A percentile compares a stretch with the other conserved stretches of the same genome.
Conservation (phyloP, 331 rosid species). For the Quercus phellos region DNA sequence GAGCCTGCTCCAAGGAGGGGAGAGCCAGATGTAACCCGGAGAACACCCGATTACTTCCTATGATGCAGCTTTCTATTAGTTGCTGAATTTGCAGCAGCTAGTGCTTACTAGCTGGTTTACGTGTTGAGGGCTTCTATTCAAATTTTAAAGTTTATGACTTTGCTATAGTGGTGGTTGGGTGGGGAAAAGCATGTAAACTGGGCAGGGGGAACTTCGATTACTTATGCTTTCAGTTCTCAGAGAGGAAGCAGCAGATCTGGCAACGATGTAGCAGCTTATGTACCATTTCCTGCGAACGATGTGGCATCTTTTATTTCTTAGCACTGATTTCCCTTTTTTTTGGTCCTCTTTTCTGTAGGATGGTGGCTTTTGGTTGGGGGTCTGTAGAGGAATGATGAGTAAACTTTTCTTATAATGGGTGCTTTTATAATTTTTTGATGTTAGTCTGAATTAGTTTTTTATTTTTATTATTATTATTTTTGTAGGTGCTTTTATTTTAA, state of each 20-base stretch:
- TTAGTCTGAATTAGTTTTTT: neutral
- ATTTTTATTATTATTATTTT: too few relatives aligned
- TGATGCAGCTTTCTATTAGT: slow-evolving; percentile 35
- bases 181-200: slow-evolving; percentile 14
- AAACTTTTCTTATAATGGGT: slow-evolving; percentile 36
- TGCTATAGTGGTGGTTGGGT: slow-evolving; percentile 3
- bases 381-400: slow-evolving; percentile 52
- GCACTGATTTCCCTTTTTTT: slow-evolving; percentile 4
- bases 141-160: slow-evolving; percentile 8
- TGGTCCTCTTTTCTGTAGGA: slow-evolving; percentile 31
- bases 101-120: slow-evolving; percentile 34
- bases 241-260: slow-evolving; percentile 45
- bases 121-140: slow-evolving; percentile 28
- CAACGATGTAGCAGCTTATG: slow-evolving; percentile 39
- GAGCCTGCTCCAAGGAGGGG: slow-evolving; percentile 98
- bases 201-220: slow-evolving; percentile 26
- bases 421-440: slow-evolving; percentile 25
- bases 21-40: slow-evolving; percentile 87
- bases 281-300: slow-evolving; percentile 52
- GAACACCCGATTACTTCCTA: slow-evolving; percentile 92
- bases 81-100: slow-evolving; percentile 31
- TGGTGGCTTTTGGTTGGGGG: slow-evolving; percentile 38
- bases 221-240: slow-evolving; percentile 31
- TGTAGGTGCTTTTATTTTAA: neutral
- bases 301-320: slow-evolving; percentile 32